Base-by-base conservation (phyloP, 345 rosid genomes). In the Gossypium arboreum region DNA sequence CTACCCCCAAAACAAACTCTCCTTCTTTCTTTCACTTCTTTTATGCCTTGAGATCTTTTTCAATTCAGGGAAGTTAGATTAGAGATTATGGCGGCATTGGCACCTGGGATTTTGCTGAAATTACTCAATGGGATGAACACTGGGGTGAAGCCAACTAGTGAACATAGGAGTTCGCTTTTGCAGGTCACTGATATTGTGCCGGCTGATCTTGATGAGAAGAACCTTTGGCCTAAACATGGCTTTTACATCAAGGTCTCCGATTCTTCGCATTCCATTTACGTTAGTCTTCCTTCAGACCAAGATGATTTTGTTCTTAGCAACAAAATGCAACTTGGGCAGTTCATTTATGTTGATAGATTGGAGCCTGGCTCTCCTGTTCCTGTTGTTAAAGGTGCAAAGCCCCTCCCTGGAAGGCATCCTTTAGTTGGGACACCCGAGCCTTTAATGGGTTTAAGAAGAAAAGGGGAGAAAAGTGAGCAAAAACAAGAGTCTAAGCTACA, bases 301-400 rank as follows among this genome's bases (percentile, higher is more conserved):
- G 84, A 96, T 64, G 99, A 96, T 24, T 84, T 79, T 52, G 94
- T 96, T 55, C 82, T 95, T 11, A 95, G 97, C 86, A 79, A 91
- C 84, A 90, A 88, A 78, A 86, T 96, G 93, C 98, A 96, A 83
- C 85, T 96, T 11, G 99, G 99, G 12, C 98, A 96, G 76, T 93
- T 90, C 85, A 87, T 93, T 60, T 89, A 96, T 71, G 89, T 96
- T 0, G 99, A 96, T 15, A 81, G 85, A 55, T 80, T 96, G 48
- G 99, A 96, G 78, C 95, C 94, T 4, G 99, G 97, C 2, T 92
- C 97, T 0, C 98, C 97, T 12, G 94, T 96, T 45, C 99, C 99
- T 0, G 82, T 93, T n/a, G 80, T 92, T 20, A 86, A 79, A 63
- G 72, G 72, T 24, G 72, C 73, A 29, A 96, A 88, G 59, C 98